Evolutionary conservation across 192 early-diverging fungal species (phyloP).

Genomic region (Gonapodya sp.): DNA sequence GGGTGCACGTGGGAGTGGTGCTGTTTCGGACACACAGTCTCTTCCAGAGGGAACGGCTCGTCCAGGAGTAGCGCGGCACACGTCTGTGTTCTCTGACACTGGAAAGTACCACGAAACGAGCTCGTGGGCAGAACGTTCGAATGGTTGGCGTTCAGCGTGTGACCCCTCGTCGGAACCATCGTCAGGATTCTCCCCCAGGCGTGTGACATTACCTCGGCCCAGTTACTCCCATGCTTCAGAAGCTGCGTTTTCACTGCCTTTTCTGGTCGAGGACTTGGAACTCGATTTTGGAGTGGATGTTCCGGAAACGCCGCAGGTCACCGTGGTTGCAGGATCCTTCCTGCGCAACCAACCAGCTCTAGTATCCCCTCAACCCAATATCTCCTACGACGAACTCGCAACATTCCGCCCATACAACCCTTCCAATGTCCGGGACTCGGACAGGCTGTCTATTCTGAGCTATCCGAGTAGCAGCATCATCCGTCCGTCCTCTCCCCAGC

Average conservation of each 20-base stretch:
- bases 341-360: not conserved
- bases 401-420: not conserved
- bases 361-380: not conserved
- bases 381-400: not conserved
- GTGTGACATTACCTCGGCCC: not conserved
- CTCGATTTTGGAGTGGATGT: not conserved
- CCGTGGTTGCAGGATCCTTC: not conserved
- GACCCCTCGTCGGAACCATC: too few species aligned
- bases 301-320: too few species aligned
- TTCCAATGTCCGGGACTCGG: not conserved
- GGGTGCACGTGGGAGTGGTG: not conserved
- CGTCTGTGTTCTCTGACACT: not conserved
- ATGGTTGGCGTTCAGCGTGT: too few species aligned
- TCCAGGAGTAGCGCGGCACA: not conserved
- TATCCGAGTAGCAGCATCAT: not conserved
- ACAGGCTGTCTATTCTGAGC: not conserved
- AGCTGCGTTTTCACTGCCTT: not conserved
- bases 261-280: not conserved
- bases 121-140: too few species aligned
- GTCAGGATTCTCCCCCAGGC: too few species aligned
- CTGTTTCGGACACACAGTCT: too few species aligned
- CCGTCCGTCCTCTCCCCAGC: too few species aligned
- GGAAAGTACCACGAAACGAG: not conserved
- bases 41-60: not conserved
- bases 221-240: not conserved